Percentiles rank a stretch among this genome's conserved stretches.
Evolutionary conservation across 768 basidiomycete species (phyloP).

Genomic region (Scleroderma citrinum): DNA sequence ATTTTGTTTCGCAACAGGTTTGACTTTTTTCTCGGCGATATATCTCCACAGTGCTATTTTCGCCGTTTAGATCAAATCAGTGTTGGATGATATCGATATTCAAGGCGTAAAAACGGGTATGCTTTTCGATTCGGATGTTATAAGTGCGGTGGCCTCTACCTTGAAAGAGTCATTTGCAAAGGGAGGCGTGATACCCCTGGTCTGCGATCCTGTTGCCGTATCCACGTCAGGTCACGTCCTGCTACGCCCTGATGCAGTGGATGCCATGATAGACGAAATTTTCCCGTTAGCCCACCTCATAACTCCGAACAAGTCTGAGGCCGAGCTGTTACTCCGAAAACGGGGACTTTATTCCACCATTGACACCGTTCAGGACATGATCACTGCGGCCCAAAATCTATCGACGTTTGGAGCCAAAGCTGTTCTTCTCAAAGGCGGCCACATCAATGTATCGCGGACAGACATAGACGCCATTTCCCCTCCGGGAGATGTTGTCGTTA

Average conservation of each 20-base stretch:
- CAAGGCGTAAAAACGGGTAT: constrained; percentile 86
- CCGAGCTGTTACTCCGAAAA: constrained; percentile 56
- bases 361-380: constrained; percentile 51
- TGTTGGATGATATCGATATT: constrained; percentile 68
- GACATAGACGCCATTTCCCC: constrained; percentile 38
- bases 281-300: constrained; percentile 68
- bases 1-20: constrained; percentile 74
- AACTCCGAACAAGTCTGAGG: constrained; percentile 84
- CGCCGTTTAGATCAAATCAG: constrained; percentile 51
- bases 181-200: constrained; percentile 42
- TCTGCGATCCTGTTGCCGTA: constrained; percentile 89
- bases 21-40: constrained; percentile 11
- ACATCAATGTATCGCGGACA: constrained; percentile 41
- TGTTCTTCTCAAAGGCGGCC: constrained; percentile 85
- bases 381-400: constrained; percentile 47
- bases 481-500: constrained; percentile 24
- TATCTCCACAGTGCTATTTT: background rate
- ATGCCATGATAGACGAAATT: constrained; percentile 51
- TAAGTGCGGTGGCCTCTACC: constrained; percentile 43
- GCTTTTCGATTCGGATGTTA: constrained; percentile 60
- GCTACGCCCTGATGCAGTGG: constrained; percentile 59
- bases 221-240: constrained; percentile 85
- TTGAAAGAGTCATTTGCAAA: constrained; percentile 39
- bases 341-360: constrained; percentile 29
- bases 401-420: constrained; percentile 43